These are phyloP conservation scores for Colletotrichum sp. DNA, from an alignment of 2,329 filamentous ascomycete species.

Conservation along the genomic window DNA sequence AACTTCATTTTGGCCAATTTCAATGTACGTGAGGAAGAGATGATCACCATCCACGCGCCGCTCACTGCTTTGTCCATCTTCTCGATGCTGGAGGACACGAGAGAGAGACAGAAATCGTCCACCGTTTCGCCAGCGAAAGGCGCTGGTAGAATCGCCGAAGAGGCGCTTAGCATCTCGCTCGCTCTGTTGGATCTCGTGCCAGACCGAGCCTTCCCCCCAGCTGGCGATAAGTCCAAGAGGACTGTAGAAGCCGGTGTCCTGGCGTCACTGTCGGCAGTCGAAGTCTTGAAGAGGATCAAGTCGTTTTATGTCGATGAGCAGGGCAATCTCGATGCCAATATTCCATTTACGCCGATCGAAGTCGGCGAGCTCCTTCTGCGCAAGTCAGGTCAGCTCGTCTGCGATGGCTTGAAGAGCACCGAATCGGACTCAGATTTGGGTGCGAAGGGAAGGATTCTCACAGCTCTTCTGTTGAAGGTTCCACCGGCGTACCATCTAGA, in stretches of 20 bases:
- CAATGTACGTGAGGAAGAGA: constrained; percentile 95
- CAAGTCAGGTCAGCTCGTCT: constrained; percentile 60
- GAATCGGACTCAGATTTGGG: constrained; percentile 54
- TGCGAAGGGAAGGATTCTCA: constrained; percentile 63
- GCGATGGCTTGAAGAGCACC: constrained; percentile 47
- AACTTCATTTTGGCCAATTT: constrained; percentile 86
- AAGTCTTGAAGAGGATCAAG: constrained; percentile 65
- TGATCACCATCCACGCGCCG: constrained; percentile 86
- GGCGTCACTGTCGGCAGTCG: constrained; percentile 44
- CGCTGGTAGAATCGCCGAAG: constrained; percentile 30
- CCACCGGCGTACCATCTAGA: constrained; percentile 47
- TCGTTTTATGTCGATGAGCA: constrained; percentile 74
- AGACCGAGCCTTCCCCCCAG: constrained; percentile 61
- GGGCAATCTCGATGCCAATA: constrained; percentile 67
- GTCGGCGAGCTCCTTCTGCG: constrained; percentile 68
- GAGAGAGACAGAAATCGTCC: constrained; percentile 33
- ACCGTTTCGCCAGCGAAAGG: constrained; percentile 29
- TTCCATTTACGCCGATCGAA: constrained; percentile 62
- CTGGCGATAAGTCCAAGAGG: constrained; percentile 17
- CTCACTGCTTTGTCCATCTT: constrained; percentile 71
- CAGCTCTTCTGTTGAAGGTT: constrained; percentile 61
- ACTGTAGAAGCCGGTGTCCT: constrained; percentile 31
- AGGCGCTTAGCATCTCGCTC: constrained; percentile 54
- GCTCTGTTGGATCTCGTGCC: constrained; percentile 69
- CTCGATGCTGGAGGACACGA: constrained; percentile 63